Evolutionary conservation across 2,329 filamentous ascomycete species (phyloP), one percentile per base, ranked within the genome.

Genomic region (Penicillium janthinellum): DNA sequence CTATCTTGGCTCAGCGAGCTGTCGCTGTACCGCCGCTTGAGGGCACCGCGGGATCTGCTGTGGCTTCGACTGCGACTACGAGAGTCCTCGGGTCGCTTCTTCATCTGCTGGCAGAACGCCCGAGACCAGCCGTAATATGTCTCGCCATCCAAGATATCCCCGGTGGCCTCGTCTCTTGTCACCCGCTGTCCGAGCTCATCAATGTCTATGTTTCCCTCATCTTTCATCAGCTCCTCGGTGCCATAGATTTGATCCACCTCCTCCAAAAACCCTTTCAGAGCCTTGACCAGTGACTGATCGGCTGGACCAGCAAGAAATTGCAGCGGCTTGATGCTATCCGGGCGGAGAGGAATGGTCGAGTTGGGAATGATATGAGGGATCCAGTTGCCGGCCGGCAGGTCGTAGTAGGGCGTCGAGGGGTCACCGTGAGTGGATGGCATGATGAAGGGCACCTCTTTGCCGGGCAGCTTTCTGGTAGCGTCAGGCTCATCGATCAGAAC

Each of bases 101-200:
- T 91, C 89, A 95, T 95, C 70, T 89, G 90, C 65, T 91, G 82
- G 72, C 91, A 96, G 67, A 96, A 95, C 0, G 81, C 80, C 41
- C 85, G 84, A 5, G 91, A 94, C 92, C 92, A 96, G 61, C 92
- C 92, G 71, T 96, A 96, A 73, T 96, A 96, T 0, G 90, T 91
- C 63, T 91, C 88, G 1, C 88, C 88, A 6, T 83, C 81, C 6
- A 88, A 72, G 1, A 88, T 77, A 2, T 89, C 85, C 0, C 88
- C 88, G 0, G 85, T 89, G n/a, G 85, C 78, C 65, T 88, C 86
- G 66, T 92, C 87, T 2, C 85, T 73, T 17, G 87, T 78, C 54
- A 91, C 79, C 15, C 83, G 77, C 71, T 95, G 89, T 11, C 91
- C 92, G 59, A 95, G 81, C 64, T 89, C 87, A 70, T 91, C 89